A percentile compares a stretch with the other conserved stretches of the same genome.
phyloP scores from a whole-genome alignment of 768 basidiomycete species.

The Tylopilus plumbeoviolaceoides region DNA sequence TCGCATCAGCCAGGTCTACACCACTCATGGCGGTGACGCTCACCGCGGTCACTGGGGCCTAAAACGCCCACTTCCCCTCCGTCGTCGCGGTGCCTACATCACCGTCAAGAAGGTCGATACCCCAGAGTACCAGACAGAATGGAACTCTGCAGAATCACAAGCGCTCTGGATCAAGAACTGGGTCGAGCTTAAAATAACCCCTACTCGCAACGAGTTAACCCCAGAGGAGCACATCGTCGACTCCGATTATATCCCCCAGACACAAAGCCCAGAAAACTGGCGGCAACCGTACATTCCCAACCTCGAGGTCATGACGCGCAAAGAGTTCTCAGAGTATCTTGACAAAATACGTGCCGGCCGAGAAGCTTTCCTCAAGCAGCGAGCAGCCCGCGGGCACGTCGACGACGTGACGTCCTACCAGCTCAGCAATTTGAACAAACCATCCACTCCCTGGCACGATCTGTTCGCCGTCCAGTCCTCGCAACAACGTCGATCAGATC shows the following conservation, averaged over 20 bases:
- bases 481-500: conserved; percentile 22
- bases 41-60: conserved; percentile 82
- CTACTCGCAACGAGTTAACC: conserved; percentile 7
- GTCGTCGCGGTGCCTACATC: conserved; percentile 60
- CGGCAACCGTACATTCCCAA: conserved; percentile 42
- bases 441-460: conserved; percentile 26
- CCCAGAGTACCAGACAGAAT: conserved; percentile 71
- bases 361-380: conserved; percentile 49
- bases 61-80: conserved; percentile 73
- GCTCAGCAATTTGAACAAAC: conserved; percentile 20
- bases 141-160: conserved; percentile 63
- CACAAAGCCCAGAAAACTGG: conserved; percentile 14
- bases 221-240: conserved; percentile 22
- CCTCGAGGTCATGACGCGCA: conserved; percentile 54
- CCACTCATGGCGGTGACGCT: conserved; percentile 62
- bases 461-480: conserved; percentile 16
- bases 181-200: conserved; percentile 47
- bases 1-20: conserved; percentile 72
- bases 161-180: conserved; percentile 65
- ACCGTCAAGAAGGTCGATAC: conserved; percentile 68
- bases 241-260: conserved; percentile 23
- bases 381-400: conserved; percentile 13
- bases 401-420: conserved; percentile 26
- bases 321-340: conserved; percentile 58
- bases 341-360: conserved; percentile 53